A percentile compares a stretch with the other conserved stretches of the same genome.
Evolutionary conservation across 164 flowering plant species (phyloP).

Genomic region (Umbellularia californica): DNA sequence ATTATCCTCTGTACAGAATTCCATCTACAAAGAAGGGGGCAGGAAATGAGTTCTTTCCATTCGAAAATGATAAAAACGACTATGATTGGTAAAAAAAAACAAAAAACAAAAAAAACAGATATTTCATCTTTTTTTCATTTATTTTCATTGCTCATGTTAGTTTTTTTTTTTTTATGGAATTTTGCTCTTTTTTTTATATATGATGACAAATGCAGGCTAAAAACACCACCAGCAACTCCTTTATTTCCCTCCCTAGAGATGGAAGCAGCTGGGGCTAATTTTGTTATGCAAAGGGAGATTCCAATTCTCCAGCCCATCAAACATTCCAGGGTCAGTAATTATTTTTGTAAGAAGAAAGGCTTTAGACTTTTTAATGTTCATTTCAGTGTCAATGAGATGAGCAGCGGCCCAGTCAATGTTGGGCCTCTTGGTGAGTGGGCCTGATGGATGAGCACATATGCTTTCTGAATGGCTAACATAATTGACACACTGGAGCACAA

Average conservation of each 20-base stretch:
- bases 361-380: too few relatives aligned
- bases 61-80: conserved; percentile 44
- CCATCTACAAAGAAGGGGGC: conserved; percentile 38
- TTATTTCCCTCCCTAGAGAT: conserved; percentile 63
- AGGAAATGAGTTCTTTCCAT: conserved; percentile 27
- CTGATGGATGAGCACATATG: too few relatives aligned
- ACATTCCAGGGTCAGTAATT: conserved; percentile 28
- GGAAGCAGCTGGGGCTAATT: conserved; percentile 43
- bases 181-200: too few relatives aligned
- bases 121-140: not conserved
- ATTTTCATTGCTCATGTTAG: too few relatives aligned
- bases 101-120: too few relatives aligned
- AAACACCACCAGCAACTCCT: conserved; percentile 81
- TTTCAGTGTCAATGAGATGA: too few relatives aligned
- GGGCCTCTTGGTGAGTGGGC: too few relatives aligned
- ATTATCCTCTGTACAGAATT: conserved; percentile 36
- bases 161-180: not conserved
- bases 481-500: too few relatives aligned
- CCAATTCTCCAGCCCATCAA: conserved; percentile 45
- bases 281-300: conserved; percentile 37
- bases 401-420: too few relatives aligned
- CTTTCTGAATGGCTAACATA: too few relatives aligned
- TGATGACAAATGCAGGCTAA: conserved; percentile 35
- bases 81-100: conserved; percentile 43
- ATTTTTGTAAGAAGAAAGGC: not conserved